Conservation (phyloP, 805 yeast genomes). For the Candida vartiovaarae region DNA sequence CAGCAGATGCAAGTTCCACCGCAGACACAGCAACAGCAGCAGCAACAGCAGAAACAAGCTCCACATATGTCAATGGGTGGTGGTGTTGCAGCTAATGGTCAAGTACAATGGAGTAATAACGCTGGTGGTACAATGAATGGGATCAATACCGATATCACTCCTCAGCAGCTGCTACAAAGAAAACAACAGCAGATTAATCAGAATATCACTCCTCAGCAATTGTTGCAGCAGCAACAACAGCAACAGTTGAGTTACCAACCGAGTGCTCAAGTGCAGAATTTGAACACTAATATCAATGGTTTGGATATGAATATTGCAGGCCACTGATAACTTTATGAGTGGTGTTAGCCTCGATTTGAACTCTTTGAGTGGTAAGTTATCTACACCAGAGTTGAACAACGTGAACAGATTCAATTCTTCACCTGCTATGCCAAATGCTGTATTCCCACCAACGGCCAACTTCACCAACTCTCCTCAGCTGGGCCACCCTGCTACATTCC, state of each 20-base stretch:
- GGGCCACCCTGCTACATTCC: conserved; percentile 2
- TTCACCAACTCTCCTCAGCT: conserved; percentile 14
- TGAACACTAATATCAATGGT: background rate
- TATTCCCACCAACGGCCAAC: conserved; percentile 3
- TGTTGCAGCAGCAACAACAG: conserved; percentile 17
- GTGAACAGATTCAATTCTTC: conserved; percentile 10
- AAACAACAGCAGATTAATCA: conserved; percentile 22
- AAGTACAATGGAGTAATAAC: conserved; percentile 12
- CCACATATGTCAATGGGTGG: background rate
- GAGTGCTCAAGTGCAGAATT: background rate
- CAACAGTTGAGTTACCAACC: conserved; percentile 13
- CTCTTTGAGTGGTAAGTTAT: conserved; percentile 8
- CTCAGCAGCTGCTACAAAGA: conserved; percentile 21
- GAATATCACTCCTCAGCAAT: conserved; percentile 21
- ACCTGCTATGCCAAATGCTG: conserved; percentile 11
- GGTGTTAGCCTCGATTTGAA: conserved; percentile 6
- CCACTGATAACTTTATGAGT: conserved; percentile 2
- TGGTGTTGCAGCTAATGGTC: background rate
- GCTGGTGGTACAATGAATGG: conserved; percentile 10
- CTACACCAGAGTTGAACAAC: conserved; percentile 13
- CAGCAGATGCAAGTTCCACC: conserved; percentile 13
- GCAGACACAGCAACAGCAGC: conserved; percentile 21
- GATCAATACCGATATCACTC: conserved; percentile 21
- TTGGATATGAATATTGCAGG: conserved; percentile 1
- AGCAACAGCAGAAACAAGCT: conserved; percentile 1